phyloP scores from a whole-genome alignment of 805 yeast genomes.

The Lipomyces yamanashiensis region DNA sequence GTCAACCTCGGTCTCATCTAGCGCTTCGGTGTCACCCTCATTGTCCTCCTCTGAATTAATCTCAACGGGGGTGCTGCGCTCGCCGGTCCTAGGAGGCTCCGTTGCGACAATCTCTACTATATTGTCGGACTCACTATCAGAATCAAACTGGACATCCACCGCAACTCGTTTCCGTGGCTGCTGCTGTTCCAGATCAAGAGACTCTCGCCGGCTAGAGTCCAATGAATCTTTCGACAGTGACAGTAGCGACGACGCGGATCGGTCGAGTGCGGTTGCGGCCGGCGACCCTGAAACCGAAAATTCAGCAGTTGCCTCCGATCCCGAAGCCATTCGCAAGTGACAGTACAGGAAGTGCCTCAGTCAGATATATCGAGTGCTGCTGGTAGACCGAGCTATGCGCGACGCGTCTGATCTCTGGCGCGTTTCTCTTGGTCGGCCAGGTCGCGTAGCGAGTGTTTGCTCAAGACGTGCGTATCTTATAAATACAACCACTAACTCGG shows the following conservation, averaged over 20 bases:
- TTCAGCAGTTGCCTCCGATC: neutral
- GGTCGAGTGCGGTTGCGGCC: slow-evolving; percentile 6
- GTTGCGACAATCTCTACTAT: neutral
- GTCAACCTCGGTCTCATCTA: neutral
- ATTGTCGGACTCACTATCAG: slow-evolving; percentile 1
- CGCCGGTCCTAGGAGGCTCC: neutral
- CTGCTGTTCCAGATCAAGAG: slow-evolving; percentile 30
- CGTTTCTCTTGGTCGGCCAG: neutral
- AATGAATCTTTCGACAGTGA: neutral
- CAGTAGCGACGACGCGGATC: slow-evolving; percentile 1
- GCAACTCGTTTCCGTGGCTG: slow-evolving; percentile 30
- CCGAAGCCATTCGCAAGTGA: neutral
- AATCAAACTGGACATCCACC: slow-evolving; percentile 1
- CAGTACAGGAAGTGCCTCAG: neutral
- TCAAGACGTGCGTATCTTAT: neutral
- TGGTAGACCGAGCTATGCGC: neutral
- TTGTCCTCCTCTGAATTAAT: neutral
- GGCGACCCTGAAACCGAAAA: slow-evolving; percentile 7
- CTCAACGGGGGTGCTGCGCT: neutral
- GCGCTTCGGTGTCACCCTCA: neutral
- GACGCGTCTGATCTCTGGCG: slow-evolving; percentile 1
- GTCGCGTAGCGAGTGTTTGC: neutral
- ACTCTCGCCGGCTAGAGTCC: slow-evolving; percentile 18
- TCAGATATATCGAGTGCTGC: too few species aligned
- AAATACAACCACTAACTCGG: too few species aligned